Percentiles rank a stretch among this genome's conserved stretches.
phyloP scores from a whole-genome alignment of 2,329 filamentous ascomycete species.

The Fusarium robinianum region DNA sequence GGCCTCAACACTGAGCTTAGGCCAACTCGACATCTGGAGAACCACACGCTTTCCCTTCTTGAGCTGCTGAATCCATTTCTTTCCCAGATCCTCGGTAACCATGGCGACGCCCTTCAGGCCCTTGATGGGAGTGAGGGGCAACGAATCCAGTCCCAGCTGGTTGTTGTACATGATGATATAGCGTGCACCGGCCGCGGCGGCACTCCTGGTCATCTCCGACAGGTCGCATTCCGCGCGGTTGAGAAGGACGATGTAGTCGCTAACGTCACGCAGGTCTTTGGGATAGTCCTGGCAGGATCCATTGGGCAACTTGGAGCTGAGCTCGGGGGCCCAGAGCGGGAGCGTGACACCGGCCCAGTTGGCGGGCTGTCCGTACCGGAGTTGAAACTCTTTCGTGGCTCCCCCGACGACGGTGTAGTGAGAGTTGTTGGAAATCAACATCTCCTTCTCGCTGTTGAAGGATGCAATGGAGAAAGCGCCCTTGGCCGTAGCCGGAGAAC shows the following conservation, averaged over 20 bases:
- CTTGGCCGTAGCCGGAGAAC: constrained; percentile 53
- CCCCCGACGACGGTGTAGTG: constrained; percentile 47
- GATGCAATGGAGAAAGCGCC: constrained; percentile 55
- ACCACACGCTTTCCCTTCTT: constrained; percentile 49
- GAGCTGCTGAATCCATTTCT: constrained; percentile 49
- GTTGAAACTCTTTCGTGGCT: constrained; percentile 46
- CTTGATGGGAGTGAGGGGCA: constrained; percentile 40
- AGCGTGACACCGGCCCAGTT: constrained; percentile 52
- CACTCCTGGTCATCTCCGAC: constrained; percentile 57
- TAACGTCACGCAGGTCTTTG: constrained; percentile 59
- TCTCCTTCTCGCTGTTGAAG: constrained; percentile 52
- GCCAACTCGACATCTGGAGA: constrained; percentile 49
- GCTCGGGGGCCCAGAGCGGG: constrained; percentile 55
- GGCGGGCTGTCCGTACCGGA: constrained; percentile 46
- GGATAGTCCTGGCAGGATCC: constrained; percentile 59
- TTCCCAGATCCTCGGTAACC: constrained; percentile 48
- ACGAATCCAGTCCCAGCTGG: constrained; percentile 39
- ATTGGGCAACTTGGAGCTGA: constrained; percentile 52
- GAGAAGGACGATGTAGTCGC: constrained; percentile 61
- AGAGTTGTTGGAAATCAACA: constrained; percentile 48
- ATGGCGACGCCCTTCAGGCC: constrained; percentile 47
- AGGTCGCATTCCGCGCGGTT: constrained; percentile 63
- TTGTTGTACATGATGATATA: constrained; percentile 68
- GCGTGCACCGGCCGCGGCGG: constrained; percentile 58
- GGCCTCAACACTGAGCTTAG: constrained; percentile 41